Evolutionary conservation across 2,329 filamentous ascomycete genomes (phyloP).

Genomic region (Exophiala dermatitidis): DNA sequence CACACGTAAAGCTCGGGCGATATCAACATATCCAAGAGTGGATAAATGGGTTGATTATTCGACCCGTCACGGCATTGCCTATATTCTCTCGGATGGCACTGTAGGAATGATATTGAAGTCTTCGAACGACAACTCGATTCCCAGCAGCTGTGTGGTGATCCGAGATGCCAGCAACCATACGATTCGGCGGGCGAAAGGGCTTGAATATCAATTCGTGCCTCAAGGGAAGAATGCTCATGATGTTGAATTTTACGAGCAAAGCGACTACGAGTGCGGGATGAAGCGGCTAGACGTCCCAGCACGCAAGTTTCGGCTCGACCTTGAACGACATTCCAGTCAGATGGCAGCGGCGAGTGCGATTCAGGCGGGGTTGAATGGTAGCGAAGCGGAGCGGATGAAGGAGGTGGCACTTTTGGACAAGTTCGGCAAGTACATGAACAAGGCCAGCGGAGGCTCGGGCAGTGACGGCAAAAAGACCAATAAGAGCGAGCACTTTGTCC

Average conservation of each 20-base stretch:
- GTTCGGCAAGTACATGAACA: slow-evolving; percentile 48
- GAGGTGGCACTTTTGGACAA: slow-evolving; percentile 44
- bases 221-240: slow-evolving; percentile 27
- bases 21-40: slow-evolving; percentile 39
- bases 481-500: slow-evolving; percentile 38
- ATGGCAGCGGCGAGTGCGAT: slow-evolving; percentile 25
- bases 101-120: slow-evolving; percentile 46
- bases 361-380: slow-evolving; percentile 28
- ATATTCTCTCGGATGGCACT: slow-evolving; percentile 45
- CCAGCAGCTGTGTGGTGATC: slow-evolving; percentile 41
- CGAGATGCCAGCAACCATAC: slow-evolving; percentile 43
- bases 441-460: slow-evolving; percentile 38
- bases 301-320: slow-evolving; percentile 32
- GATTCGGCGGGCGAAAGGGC: slow-evolving; percentile 38
- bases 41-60: slow-evolving; percentile 50
- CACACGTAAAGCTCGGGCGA: slow-evolving; percentile 6
- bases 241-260: slow-evolving; percentile 45
- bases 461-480: slow-evolving; percentile 23
- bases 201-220: slow-evolving; percentile 42
- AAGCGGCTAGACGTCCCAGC: slow-evolving; percentile 37
- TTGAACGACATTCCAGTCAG: slow-evolving; percentile 15
- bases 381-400: slow-evolving; percentile 43
- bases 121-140: slow-evolving; percentile 34
- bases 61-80: slow-evolving; percentile 46
- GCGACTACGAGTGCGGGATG: slow-evolving; percentile 35